Evolutionary conservation across 2,329 filamentous ascomycete genomes (phyloP), one percentile per base, ranked within the genome.

Genomic region (Aspergillus tamarii): DNA sequence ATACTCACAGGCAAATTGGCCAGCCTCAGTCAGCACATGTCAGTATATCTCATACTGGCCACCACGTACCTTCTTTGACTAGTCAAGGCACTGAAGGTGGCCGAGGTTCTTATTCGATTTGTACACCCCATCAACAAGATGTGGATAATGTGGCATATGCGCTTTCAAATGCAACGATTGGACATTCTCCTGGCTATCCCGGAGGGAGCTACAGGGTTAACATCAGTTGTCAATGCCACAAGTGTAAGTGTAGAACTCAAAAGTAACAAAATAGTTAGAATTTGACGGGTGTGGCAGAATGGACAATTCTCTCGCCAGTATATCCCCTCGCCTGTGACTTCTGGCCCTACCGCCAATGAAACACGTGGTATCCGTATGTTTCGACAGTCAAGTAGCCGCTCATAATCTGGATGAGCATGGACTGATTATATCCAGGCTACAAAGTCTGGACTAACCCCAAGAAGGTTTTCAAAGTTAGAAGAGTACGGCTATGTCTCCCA

Each of bases 391-490:
- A 14, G 12, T 26, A 39, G 10, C 16, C 10, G 1, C 12, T 28
- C 8, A 39, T 7, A 4, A 19, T 14, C 23, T 1, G 5, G 7
- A 14, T 14, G 5, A 39, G n/a, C 12, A 55, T 14, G 21, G 7
- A 19, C 30, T 39, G 52, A 55, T 26, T 21, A 16, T 26, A 23
- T 8, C 14, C 30, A 55, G 52, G 52, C 14, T 55, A 55, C 14
- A 14, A 10, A 21, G 23, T 55, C 6, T n/a, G 16, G 14, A 11
- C 3, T 2, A 11, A 54, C 7, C 30, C 52, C 4, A 39, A 12
- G 34, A 30, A 6, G 11, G 70, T 68, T 60, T 72, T 71, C 41
- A 64, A 56, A 59, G 62, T 67, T 41, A 68, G 70, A 46, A 67
- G 62, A 59, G 70, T 71, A 64, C 28, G 57, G n/a, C 12, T 19